These are phyloP conservation scores for Vicia sativa DNA, from an alignment of 306 rosid genomes.

Conservation along the genomic window DNA sequence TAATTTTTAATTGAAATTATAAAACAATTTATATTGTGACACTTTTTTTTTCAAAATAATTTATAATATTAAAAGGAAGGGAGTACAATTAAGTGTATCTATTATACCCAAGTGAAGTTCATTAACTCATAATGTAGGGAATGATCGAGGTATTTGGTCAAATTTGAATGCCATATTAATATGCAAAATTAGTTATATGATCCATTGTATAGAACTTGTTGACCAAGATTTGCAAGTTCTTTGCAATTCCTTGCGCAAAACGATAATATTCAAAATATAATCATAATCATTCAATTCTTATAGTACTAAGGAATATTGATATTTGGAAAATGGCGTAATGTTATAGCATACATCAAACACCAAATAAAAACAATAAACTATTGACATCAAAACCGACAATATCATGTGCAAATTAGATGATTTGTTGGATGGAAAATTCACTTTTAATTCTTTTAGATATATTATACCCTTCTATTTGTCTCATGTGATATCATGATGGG, in stretches of 20 bases:
- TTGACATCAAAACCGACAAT: slow-evolving; percentile 51
- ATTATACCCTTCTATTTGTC: slow-evolving; percentile 47
- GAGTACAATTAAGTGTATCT: slow-evolving; percentile 31
- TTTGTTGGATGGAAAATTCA: slow-evolving; percentile 13
- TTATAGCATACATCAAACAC: slow-evolving; percentile 29
- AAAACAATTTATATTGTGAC: no score
- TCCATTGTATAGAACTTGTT: slow-evolving; percentile 36
- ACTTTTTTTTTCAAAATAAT: no score
- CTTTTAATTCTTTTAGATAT: slow-evolving; percentile 10
- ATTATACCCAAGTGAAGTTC: slow-evolving; percentile 6
- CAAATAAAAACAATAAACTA: slow-evolving; percentile 19
- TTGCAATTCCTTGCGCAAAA: slow-evolving; percentile 25
- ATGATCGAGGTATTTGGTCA: slow-evolving; percentile 32
- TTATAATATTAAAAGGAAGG: no score
- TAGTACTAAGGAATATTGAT: neutral
- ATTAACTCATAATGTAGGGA: slow-evolving; percentile 10
- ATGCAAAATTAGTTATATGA: slow-evolving; percentile 17
- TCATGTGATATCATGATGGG: slow-evolving; percentile 38
- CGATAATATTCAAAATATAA: slow-evolving; percentile 12
- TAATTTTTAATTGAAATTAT: no score
- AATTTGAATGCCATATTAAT: slow-evolving; percentile 10
- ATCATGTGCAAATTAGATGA: slow-evolving; percentile 55
- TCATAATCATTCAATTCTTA: neutral
- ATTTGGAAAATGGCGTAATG: slow-evolving; percentile 8
- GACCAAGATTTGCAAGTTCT: slow-evolving; percentile 27